These are phyloP conservation scores for Solanum piurae DNA, from an alignment of 257 asterid species.

Conservation along the genomic window DNA sequence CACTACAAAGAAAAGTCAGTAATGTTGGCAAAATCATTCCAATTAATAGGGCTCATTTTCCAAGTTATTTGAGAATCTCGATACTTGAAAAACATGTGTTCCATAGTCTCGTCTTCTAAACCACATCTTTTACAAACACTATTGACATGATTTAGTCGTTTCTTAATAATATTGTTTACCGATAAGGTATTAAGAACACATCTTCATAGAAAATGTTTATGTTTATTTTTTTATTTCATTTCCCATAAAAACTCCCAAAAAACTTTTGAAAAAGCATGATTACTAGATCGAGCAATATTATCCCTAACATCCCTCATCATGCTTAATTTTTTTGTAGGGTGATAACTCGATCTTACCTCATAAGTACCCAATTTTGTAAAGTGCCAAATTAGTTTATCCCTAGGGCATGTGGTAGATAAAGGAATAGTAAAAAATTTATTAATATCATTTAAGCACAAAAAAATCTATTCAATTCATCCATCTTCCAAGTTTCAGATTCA, in stretches of 20 bases:
- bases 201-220: too few species aligned
- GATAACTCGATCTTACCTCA: background rate
- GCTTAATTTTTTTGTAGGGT: too few species aligned
- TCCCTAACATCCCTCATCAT: too few species aligned
- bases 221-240: too few species aligned
- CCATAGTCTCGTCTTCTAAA: too few species aligned
- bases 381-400: background rate
- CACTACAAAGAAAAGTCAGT: background rate
- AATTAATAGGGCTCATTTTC: background rate
- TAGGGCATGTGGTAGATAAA: background rate
- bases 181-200: too few species aligned
- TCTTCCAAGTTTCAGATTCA: background rate
- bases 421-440: background rate
- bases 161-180: too few species aligned
- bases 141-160: too few species aligned
- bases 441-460: background rate
- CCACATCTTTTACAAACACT: too few species aligned
- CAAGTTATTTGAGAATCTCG: rapidly evolving
- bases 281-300: too few species aligned
- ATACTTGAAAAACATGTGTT: background rate
- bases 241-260: too few species aligned
- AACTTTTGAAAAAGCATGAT: too few species aligned
- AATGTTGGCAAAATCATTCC: background rate
- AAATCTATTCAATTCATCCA: background rate
- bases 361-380: background rate